Percentiles rank a stretch among this genome's conserved stretches.
Evolutionary conservation across 371 early-diverging fungal species (phyloP).

Genomic region (Lichtheimia ornata): DNA sequence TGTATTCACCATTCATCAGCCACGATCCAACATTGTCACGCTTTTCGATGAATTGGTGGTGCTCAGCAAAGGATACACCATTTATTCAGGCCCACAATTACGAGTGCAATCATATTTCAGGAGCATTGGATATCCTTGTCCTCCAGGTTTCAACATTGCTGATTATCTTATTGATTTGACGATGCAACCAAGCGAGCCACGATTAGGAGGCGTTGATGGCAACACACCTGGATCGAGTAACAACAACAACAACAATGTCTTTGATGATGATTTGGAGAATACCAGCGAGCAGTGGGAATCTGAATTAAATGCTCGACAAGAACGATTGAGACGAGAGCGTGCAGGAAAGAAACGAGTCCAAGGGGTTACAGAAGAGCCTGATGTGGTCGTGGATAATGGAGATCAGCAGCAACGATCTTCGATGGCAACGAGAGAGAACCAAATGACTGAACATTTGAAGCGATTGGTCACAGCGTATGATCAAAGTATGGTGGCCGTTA

Average conservation of each 20-base stretch:
- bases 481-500: conserved; percentile 40
- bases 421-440: too few species aligned
- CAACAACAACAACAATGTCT: too few species aligned
- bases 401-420: too few species aligned
- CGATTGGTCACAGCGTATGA: conserved; percentile 48
- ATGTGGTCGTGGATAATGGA: conserved; percentile 30
- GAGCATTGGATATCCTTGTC: conserved; percentile 79
- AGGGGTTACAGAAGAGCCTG: conserved; percentile 1
- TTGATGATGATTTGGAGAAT: conserved; percentile 34
- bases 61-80: conserved; percentile 80
- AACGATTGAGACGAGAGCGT: conserved; percentile 20
- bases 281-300: conserved; percentile 48
- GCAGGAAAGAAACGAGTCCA: conserved; percentile 17
- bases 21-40: conserved; percentile 90
- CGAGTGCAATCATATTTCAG: conserved; percentile 60
- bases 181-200: conserved; percentile 48
- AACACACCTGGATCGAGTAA: too few species aligned
- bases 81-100: conserved; percentile 76
- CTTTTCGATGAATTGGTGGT: conserved; percentile 89
- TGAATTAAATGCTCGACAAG: conserved; percentile 27
- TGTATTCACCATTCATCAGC: conserved; percentile 95
- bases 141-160: conserved; percentile 91
- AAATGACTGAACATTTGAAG: conserved; percentile 34
- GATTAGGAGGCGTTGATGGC: neutral
- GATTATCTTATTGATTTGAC: conserved; percentile 87